phyloP scores from a whole-genome alignment of 148 eudicot species.

The Rhododendron mucronatum region DNA sequence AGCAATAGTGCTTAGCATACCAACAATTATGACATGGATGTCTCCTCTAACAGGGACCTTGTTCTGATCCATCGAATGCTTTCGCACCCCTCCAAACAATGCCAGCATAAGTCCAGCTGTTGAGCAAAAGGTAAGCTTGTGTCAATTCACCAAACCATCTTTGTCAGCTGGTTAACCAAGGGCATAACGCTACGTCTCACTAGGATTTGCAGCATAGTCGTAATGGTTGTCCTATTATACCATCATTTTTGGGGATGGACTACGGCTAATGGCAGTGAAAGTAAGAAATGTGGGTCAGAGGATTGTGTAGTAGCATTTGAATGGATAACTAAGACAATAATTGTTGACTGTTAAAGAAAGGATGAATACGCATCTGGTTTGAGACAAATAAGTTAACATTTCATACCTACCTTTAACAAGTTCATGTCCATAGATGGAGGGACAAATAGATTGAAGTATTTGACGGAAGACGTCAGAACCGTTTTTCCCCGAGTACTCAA shows the following conservation, averaged over 20 bases:
- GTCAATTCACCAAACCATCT: not conserved
- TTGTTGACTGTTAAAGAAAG: not conserved
- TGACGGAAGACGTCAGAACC: slow-evolving; percentile 83
- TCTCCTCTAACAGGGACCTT: slow-evolving; percentile 99
- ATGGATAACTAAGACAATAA: not conserved
- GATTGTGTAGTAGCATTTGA: not conserved
- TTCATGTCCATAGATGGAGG: slow-evolving; percentile 97
- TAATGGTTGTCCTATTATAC: not conserved
- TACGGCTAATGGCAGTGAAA: not conserved
- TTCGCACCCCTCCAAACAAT: slow-evolving; percentile 87
- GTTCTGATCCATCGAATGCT: slow-evolving; percentile 90
- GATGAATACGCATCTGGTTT: too few relatives aligned
- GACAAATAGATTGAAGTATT: slow-evolving; percentile 87
- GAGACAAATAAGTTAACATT: not conserved
- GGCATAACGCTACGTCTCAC: not conserved
- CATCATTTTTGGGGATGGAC: not conserved
- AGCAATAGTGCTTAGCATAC: slow-evolving; percentile 37
- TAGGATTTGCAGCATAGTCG: not conserved
- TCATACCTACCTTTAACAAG: slow-evolving; percentile 74
- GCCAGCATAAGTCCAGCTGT: slow-evolving; percentile 91
- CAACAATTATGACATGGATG: slow-evolving; percentile 88
- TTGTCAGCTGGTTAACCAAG: slow-evolving; percentile 3
- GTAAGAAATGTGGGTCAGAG: not conserved
- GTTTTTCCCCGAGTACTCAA: slow-evolving; percentile 67
- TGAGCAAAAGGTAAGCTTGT: slow-evolving; percentile 10